Conservation (phyloP, 495 filamentous ascomycete genomes). For the Hypoxylon fragiforme region DNA sequence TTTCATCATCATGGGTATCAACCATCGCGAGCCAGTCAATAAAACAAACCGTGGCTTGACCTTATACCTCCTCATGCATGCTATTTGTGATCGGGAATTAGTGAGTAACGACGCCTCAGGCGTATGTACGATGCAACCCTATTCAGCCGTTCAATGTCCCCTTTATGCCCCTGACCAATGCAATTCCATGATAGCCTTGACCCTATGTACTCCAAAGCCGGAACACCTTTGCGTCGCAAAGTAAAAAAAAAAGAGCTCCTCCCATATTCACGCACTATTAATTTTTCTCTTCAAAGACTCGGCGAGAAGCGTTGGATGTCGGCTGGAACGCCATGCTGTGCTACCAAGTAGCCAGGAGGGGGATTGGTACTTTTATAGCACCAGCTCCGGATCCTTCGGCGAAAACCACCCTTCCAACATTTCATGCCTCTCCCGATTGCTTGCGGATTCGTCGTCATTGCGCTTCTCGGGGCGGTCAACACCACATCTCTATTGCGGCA, state of each 20-base stretch:
- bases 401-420: neutral
- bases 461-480: constrained; percentile 3
- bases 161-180: constrained; percentile 21
- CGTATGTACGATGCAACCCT: constrained; percentile 27
- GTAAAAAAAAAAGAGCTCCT: no score
- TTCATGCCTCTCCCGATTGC: neutral
- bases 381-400: neutral
- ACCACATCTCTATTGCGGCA: constrained; percentile 37
- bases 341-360: no score
- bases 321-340: no score
- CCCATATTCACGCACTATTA: constrained; percentile 11
- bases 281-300: neutral
- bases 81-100: constrained; percentile 15
- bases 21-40: constrained; percentile 24
- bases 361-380: neutral
- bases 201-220: constrained; percentile 27
- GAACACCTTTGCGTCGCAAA: constrained; percentile 11
- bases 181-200: constrained; percentile 18
- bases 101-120: constrained; percentile 19
- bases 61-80: constrained; percentile 26
- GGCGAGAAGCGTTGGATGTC: constrained; percentile 1
- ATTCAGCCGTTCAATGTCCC: constrained; percentile 24
- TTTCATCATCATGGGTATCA: constrained; percentile 36
- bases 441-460: neutral
- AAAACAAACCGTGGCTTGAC: constrained; percentile 5